Conservation (phyloP, 2,329 filamentous ascomycete species). For the Verticillium isaacii region DNA sequence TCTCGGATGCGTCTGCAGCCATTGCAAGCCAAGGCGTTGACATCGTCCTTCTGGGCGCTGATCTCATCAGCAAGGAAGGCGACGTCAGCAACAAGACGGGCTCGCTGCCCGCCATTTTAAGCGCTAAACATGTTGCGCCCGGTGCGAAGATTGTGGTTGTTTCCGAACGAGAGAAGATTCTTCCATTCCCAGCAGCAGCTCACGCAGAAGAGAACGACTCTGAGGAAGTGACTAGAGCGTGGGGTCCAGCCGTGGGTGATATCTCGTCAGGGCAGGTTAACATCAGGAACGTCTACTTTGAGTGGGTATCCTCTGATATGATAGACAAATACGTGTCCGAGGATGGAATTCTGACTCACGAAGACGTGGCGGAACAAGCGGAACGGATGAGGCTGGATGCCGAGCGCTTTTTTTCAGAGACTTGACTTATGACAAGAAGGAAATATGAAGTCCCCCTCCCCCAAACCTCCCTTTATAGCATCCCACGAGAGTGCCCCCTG, state of each 20-base stretch:
- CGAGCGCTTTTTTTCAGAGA: slow-evolving; percentile 35
- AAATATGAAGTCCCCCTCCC: too few relatives aligned
- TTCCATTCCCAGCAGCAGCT: slow-evolving; percentile 34
- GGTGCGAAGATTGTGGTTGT: slow-evolving; percentile 47
- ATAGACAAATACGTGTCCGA: slow-evolving; percentile 54
- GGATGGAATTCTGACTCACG: slow-evolving; percentile 35
- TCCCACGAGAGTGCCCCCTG: neutral
- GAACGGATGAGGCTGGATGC: slow-evolving; percentile 27
- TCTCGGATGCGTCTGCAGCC: slow-evolving; percentile 56
- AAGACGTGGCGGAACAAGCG: slow-evolving; percentile 35
- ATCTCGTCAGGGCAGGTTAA: slow-evolving; percentile 16
- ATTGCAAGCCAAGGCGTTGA: slow-evolving; percentile 47
- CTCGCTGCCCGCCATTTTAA: slow-evolving; percentile 53
- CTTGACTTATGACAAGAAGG: slow-evolving; percentile 20
- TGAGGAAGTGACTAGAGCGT: slow-evolving; percentile 42
- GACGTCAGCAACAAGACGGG: slow-evolving; percentile 65
- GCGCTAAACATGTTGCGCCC: slow-evolving; percentile 44
- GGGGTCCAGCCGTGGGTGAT: slow-evolving; percentile 25
- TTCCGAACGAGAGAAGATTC: slow-evolving; percentile 57
- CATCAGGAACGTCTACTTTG: slow-evolving; percentile 52
- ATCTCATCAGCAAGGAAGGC: slow-evolving; percentile 52
- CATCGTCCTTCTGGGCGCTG: slow-evolving; percentile 59
- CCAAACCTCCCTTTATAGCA: neutral
- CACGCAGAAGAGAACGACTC: slow-evolving; percentile 43
- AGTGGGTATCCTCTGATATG: slow-evolving; percentile 49